Percentiles rank a stretch among this genome's conserved stretches.
Evolutionary conservation across 345 rosid genomes (phyloP).

Genomic region (Firmiana major): DNA sequence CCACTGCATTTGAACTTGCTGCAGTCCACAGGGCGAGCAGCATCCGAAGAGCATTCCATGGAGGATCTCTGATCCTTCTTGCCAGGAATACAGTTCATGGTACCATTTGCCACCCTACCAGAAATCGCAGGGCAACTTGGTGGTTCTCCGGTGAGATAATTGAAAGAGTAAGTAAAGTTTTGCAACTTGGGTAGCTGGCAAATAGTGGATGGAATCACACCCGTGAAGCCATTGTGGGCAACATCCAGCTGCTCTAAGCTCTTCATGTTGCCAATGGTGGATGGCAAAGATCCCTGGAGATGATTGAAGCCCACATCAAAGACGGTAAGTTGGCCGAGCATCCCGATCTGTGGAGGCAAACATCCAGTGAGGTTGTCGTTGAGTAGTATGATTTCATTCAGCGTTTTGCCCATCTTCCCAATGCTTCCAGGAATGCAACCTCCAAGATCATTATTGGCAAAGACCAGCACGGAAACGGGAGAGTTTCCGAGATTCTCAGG

Average conservation of each 20-base stretch:
- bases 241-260: slow-evolving; percentile 64
- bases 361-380: slow-evolving; percentile 75
- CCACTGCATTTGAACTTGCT: slow-evolving; percentile 46
- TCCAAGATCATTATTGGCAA: slow-evolving; percentile 69
- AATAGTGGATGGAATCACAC: slow-evolving; percentile 47
- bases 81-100: slow-evolving; percentile 48
- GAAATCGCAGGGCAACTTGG: slow-evolving; percentile 47
- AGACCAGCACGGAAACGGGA: slow-evolving; percentile 64
- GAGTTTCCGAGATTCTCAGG: slow-evolving; percentile 69
- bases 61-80: slow-evolving; percentile 48
- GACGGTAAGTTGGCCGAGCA: slow-evolving; percentile 50
- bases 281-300: slow-evolving; percentile 54
- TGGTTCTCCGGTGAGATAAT: slow-evolving; percentile 62
- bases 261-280: slow-evolving; percentile 54
- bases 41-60: slow-evolving; percentile 45
- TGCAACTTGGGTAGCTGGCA: slow-evolving; percentile 53
- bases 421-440: slow-evolving; percentile 74
- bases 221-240: slow-evolving; percentile 57
- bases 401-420: slow-evolving; percentile 62
- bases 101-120: slow-evolving; percentile 25
- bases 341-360: slow-evolving; percentile 63
- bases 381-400: slow-evolving; percentile 64
- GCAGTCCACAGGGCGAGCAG: slow-evolving; percentile 58
- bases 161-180: slow-evolving; percentile 62
- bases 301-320: slow-evolving; percentile 59